Base-by-base conservation (phyloP, 148 eudicot genomes). In the Persicaria maculosa region DNA sequence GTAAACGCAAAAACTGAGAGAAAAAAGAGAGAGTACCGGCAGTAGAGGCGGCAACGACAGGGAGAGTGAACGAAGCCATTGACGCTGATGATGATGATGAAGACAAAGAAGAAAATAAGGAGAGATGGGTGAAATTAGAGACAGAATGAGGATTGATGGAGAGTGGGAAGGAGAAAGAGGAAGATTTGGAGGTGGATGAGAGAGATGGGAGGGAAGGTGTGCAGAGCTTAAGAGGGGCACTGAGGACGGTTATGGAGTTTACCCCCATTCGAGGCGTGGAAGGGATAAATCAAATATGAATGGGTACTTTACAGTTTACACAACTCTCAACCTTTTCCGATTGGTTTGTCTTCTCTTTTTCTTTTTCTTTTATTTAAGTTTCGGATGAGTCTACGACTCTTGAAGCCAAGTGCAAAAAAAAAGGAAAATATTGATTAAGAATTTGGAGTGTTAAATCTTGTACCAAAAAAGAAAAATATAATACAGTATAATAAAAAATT, bases 11-110 rank as follows among this genome's bases (percentile, higher is more conserved):
- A 68, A 2, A 17, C 6, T 31, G 1, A 54, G 50, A 11, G 69
- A 47, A 20, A 36, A 16, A 62, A 72, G 44, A 16, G 31, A 46
- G 67, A 20, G 43, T 50, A 81, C 83, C 80, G 10, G 68, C 9
- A 17, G 77, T 10, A 57, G 77, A 68, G 53, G 77, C 58, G 44
- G 80, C 57, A 48, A 20, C 52, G 44, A 73, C 76, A 19, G n/a
- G 77, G 17, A 78, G 53, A 17, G 74, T 65, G 59, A 73, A 81
- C 52, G 82, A 57, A n/a, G 79, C 7, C 44, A 72, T 67, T 40
- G 70, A 65, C 14, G 47, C 70, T 40, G 70, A 40, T 11, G 80
- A 74, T 47, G 68, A 70, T 44, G 44, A n/a, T 4, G 53, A n/a
- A 3, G 64, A 73, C 15, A 45, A 36, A 65, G 46, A 31, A 58